Conservation (phyloP, 139 green algal genomes). For the Volvox africanus region DNA sequence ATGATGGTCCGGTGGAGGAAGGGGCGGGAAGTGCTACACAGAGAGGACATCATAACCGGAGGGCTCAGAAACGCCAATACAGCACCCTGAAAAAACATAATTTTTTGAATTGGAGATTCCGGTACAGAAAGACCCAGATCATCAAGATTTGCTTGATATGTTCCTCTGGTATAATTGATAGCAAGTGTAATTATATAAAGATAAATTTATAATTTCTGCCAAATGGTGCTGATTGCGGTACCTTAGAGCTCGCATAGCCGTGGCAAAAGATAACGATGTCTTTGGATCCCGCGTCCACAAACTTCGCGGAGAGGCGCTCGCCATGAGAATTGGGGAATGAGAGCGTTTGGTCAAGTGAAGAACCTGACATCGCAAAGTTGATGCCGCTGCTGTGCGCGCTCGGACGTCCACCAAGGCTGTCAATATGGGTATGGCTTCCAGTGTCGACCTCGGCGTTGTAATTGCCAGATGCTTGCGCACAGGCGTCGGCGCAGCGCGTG, state of each 20-base stretch:
- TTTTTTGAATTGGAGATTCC: too few species aligned
- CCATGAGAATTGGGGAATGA: not conserved
- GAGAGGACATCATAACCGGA: too few species aligned
- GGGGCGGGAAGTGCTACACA: not conserved
- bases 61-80: too few species aligned
- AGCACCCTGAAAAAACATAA: too few species aligned
- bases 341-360: not conserved
- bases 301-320: slow-evolving; percentile 7
- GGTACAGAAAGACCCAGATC: too few species aligned
- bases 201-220: too few species aligned
- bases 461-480: not conserved
- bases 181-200: too few species aligned
- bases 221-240: not conserved
- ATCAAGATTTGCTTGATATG: too few species aligned
- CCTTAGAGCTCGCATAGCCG: slow-evolving; percentile 39
- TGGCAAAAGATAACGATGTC: slow-evolving; percentile 52
- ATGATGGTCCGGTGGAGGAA: not conserved
- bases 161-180: too few species aligned
- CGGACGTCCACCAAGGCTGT: too few species aligned
- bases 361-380: not conserved
- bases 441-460: not conserved
- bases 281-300: slow-evolving; percentile 15
- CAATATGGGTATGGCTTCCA: not conserved
- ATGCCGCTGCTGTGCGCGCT: not conserved
- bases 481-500: too few species aligned